Base-by-base conservation (phyloP, 441 rosid species). In the Breynia disticha region DNA sequence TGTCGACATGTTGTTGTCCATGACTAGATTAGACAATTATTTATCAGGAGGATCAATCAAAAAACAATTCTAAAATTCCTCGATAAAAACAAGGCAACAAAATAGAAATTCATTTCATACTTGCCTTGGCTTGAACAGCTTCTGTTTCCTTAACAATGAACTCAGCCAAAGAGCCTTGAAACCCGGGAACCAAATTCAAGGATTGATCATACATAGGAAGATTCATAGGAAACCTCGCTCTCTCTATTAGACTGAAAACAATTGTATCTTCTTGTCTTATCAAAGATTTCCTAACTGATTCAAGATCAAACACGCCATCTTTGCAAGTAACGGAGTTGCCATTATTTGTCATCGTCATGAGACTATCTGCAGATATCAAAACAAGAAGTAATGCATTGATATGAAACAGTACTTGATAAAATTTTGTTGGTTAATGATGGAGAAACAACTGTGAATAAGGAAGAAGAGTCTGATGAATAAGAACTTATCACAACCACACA, bases 181-280 rank as follows among this genome's bases (percentile, higher is more conserved):
- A 73, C 16, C 65, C 81, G 19, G 82, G 75, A 67, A 79, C 56
- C 28, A 72, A 69, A 44, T 57, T 54, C 5, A 39, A 53, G 41
- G 71, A 56, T 8, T 60, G 72, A n/a, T 72, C 55, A 32, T 85
- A 81, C 0, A 77, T 48, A 15, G 59, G 61, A 44, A 72, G 54
- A 56, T 90, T 90, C 17, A 65, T 55, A 0, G 87, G 96, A 48
- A 70, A 79, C 67, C 65, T 79, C 19, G 93, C 79, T 71, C 97
- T 79, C 69, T 84, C 96, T 15, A 90, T 77, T 43, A 85, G 70
- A 60, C 72, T 64, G 69, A 83, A 84, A 41, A 90, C 66, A 59
- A 90, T 83, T 5, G 84, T 72, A 28, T 87, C 96, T 70, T 90
- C 97, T 67, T 87, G 95, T 58, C 89, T 77, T 41, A 78, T 68